phyloP scores from a whole-genome alignment of 495 filamentous ascomycete species.

The Talaromyces borbonicus region DNA sequence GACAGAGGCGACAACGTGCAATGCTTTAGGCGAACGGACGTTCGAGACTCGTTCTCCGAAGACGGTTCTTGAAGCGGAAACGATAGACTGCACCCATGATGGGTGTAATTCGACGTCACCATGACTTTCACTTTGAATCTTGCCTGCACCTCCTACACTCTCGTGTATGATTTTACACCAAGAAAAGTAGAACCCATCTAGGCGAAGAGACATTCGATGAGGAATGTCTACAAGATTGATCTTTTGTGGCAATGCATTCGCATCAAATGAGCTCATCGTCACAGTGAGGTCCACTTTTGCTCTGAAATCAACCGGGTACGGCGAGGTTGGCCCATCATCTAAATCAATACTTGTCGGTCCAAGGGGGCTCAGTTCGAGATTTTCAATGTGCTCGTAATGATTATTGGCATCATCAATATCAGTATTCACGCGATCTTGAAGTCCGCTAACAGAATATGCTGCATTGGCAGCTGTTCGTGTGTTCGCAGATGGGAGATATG shows the following conservation, averaged over 20 bases:
- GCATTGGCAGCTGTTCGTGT: conserved; percentile 29
- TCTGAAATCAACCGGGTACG: conserved; percentile 49
- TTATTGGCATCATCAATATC: conserved; percentile 15
- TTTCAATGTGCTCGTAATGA: conserved; percentile 13
- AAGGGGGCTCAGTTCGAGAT: conserved; percentile 10
- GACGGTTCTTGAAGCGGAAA: conserved; percentile 34
- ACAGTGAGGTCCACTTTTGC: conserved; percentile 19
- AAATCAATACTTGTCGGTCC: conserved; percentile 17
- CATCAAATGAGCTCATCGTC: conserved; percentile 18
- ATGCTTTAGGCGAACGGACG: conserved; percentile 29
- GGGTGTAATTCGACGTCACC: conserved; percentile 6
- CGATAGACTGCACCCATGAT: conserved; percentile 44
- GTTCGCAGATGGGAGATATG: conserved; percentile 34
- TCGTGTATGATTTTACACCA: conserved; percentile 38
- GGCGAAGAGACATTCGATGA: conserved; percentile 35
- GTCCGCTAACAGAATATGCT: conserved; percentile 30
- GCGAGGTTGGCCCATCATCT: conserved; percentile 43
- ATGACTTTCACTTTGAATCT: too few relatives aligned
- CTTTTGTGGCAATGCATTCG: conserved; percentile 16
- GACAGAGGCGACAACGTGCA: conserved; percentile 31
- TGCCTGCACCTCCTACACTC: neutral
- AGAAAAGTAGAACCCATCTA: conserved; percentile 53
- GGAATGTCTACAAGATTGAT: conserved; percentile 26
- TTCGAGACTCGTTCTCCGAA: conserved; percentile 23
- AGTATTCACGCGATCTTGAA: conserved; percentile 25